Evolutionary conservation across 306 rosid genomes (phyloP).

Genomic region (Astragalus glycyphyllos): DNA sequence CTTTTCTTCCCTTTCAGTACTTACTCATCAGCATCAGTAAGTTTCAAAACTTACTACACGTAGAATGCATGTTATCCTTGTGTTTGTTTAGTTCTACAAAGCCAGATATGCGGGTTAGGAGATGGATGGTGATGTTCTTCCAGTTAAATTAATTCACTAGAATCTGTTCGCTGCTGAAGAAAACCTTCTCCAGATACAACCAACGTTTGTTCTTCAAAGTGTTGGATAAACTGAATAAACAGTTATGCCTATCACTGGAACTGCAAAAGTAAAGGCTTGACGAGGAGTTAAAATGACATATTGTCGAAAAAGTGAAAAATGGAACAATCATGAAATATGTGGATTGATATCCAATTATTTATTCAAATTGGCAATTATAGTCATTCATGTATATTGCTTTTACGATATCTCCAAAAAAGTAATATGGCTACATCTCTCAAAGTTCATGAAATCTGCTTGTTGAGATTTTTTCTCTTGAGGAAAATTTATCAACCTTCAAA

Average conservation of each 20-base stretch:
- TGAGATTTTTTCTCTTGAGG: slow-evolving; percentile 13
- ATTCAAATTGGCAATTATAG: slow-evolving; percentile 33
- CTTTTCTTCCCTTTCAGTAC: slow-evolving; percentile 22
- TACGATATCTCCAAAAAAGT: slow-evolving; percentile 4
- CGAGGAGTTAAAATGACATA: not conserved
- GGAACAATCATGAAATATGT: slow-evolving; percentile 22
- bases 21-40: slow-evolving; percentile 9
- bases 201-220: slow-evolving; percentile 21
- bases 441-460: slow-evolving; percentile 31
- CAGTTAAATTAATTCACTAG: slow-evolving; percentile 13
- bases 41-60: slow-evolving; percentile 20
- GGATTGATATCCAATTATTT: slow-evolving; percentile 10
- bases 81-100: slow-evolving; percentile 33
- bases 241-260: slow-evolving; percentile 17
- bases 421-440: slow-evolving; percentile 7
- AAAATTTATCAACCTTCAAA: slow-evolving; percentile 17
- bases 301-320: slow-evolving; percentile 15
- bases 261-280: slow-evolving; percentile 10
- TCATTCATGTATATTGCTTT: slow-evolving; percentile 26
- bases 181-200: slow-evolving; percentile 26
- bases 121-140: slow-evolving; percentile 12
- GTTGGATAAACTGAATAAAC: slow-evolving; percentile 23
- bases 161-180: slow-evolving; percentile 24
- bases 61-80: slow-evolving; percentile 1
- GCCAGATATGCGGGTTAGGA: slow-evolving; percentile 20